Conservation (phyloP, 2,329 filamentous ascomycete species). For the Diaporthe citriasiana region DNA sequence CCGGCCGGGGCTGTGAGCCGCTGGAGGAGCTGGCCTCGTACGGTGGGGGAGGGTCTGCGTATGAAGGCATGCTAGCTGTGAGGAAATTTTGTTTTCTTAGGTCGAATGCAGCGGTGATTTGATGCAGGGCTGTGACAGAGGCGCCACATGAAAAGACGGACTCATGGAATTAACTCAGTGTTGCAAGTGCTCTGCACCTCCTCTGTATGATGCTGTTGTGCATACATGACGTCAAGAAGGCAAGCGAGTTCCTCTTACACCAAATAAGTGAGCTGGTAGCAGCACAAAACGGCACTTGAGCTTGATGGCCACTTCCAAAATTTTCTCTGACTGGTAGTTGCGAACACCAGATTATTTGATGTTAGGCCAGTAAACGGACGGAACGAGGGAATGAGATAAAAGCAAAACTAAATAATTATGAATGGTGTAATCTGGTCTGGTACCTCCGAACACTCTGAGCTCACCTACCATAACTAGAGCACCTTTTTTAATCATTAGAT, state of each 20-base stretch:
- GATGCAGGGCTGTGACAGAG: neutral
- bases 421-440: no score
- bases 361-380: neutral
- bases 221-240: constrained; percentile 26
- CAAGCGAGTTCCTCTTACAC: neutral
- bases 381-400: neutral
- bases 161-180: neutral
- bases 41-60: constrained; percentile 12
- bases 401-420: neutral
- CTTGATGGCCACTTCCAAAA: neutral
- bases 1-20: neutral
- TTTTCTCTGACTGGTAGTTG: neutral
- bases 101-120: neutral
- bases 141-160: neutral
- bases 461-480: no score
- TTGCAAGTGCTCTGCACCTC: neutral
- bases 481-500: no score
- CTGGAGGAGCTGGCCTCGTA: constrained; percentile 20
- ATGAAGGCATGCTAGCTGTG: neutral
- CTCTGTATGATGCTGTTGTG: neutral
- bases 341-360: neutral
- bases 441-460: no score
- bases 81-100: neutral
- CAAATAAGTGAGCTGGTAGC: neutral
- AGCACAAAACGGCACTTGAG: neutral